Evolutionary conservation across 2,329 filamentous ascomycete genomes (phyloP).

Genomic region (Diplodia corticola): DNA sequence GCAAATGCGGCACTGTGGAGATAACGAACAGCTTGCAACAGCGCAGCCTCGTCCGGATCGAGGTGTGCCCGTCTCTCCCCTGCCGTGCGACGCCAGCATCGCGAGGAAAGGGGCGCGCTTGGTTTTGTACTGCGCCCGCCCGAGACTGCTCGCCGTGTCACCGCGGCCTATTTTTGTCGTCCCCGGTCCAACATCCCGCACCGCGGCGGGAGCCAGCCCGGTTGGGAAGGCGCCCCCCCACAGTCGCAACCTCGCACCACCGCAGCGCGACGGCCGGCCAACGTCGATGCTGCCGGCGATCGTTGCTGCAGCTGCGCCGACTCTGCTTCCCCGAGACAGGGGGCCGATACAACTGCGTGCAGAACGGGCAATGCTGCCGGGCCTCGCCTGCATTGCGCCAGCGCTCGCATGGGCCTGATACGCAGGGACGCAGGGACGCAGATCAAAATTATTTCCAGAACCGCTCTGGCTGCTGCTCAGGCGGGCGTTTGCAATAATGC

Average conservation of each 20-base stretch:
- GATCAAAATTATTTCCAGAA: conserved; percentile 20
- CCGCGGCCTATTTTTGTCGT: conserved; percentile 9
- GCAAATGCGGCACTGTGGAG: conserved; percentile 23
- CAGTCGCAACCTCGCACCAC: conserved; percentile 10
- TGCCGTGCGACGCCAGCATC: conserved; percentile 14
- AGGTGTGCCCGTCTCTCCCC: conserved; percentile 14
- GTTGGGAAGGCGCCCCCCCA: conserved; percentile 2
- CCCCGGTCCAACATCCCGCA: conserved; percentile 9
- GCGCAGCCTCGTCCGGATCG: conserved; percentile 17
- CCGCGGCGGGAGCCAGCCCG: conserved; percentile 11
- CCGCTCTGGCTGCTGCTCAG: not conserved
- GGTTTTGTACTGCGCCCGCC: not conserved
- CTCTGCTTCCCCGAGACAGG: conserved; percentile 16
- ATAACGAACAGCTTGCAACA: conserved; percentile 20
- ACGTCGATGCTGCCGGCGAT: not conserved
- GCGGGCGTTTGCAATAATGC: not conserved
- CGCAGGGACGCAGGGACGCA: conserved; percentile 22
- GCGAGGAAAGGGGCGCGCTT: conserved; percentile 11
- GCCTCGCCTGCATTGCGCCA: conserved; percentile 20
- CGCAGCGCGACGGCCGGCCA: not conserved
- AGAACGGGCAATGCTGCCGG: conserved; percentile 15
- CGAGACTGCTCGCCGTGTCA: not conserved
- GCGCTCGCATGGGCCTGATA: conserved; percentile 19
- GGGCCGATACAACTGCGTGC: conserved; percentile 10
- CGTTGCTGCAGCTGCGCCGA: conserved; percentile 12